Base-by-base conservation (phyloP, 1,284 basidiomycete genomes). In the Prillingera fragicola region DNA sequence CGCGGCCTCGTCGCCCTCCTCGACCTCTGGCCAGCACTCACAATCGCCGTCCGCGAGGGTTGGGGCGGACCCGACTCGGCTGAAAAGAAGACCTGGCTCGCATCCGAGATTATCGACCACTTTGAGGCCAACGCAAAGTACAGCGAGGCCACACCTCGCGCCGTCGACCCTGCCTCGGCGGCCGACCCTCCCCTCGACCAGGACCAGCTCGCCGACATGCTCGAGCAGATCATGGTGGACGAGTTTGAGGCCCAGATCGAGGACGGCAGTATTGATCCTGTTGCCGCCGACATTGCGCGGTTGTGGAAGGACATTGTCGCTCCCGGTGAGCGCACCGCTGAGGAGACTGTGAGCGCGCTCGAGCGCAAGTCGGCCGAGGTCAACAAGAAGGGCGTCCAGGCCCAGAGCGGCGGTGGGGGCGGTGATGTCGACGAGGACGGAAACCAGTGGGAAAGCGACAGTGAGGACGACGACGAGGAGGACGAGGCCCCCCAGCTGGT, bases 191-290 rank as follows among this genome's bases (percentile, higher is more conserved):
- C 74, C 1, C 81, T 85, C 1, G 88, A 90, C 58, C 76, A 76
- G 17, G 74, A 80, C 57, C 86, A 89, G 57, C 70, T 94, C 45
- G 85, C 85, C 57, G 80, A 85, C 42, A 74, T 84, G 55, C 74
- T 94, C 13, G 73, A 84, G 26, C 67, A 71, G 45, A 78, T 86
- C 35, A 81, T 92, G 77, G 75, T 76, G 14, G 87, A 92, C 59
- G 89, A 91, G 61, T 94, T 88, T 60, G 86, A 89, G 24, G 77
- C 80, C 14, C 72, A 77, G 6, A 72, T 94, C 31, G 87, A 92
- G 58, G 89, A 94, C 62, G 86, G 79, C 17, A 86, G 83, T 42
- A 80, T 82, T 1, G 79, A 81, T 48, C 71, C 64, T 7, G 80
- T 94, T 31, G 83, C 86, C 6, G 70, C 67, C 49, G 85, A 88